Evolutionary conservation across 225 moss, liverwort and hornwort genomes (phyloP).

Genomic region (Thuidium tamariscinum): DNA sequence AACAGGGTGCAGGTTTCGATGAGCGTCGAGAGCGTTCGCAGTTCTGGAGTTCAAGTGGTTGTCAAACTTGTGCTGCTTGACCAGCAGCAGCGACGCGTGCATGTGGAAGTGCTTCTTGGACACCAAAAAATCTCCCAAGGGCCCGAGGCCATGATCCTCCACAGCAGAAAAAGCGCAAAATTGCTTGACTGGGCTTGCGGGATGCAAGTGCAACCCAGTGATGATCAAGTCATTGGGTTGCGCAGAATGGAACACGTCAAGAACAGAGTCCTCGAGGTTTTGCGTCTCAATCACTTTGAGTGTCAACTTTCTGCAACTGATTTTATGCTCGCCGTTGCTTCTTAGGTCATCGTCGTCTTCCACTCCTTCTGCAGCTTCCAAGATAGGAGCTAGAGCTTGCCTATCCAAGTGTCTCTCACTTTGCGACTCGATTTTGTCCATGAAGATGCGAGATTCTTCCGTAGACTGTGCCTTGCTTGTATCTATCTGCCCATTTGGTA

Average conservation of each 20-base stretch:
- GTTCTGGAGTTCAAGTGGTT: background rate
- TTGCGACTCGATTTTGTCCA: conserved; percentile 21
- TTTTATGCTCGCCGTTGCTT: background rate
- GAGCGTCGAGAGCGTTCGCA: background rate
- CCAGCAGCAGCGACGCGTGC: conserved; percentile 17
- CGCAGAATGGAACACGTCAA: conserved; percentile 6
- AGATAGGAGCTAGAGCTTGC: conserved; percentile 30
- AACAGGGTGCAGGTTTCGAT: background rate
- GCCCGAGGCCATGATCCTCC: conserved; percentile 39
- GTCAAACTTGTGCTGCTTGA: conserved; percentile 8
- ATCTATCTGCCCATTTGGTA: background rate
- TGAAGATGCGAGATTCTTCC: background rate
- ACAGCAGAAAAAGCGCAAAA: background rate
- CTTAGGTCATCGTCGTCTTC: background rate
- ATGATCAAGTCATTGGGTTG: conserved; percentile 1
- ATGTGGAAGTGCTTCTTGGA: conserved; percentile 11
- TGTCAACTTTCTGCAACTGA: background rate
- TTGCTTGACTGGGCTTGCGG: conserved; percentile 4
- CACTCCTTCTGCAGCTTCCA: background rate
- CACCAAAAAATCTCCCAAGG: conserved; percentile 42
- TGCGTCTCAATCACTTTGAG: conserved; percentile 29
- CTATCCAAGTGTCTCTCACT: conserved; percentile 36
- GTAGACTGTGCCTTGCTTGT: background rate
- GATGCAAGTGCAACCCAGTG: conserved; percentile 2
- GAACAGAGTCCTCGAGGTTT: conserved; percentile 14